Percentiles rank a stretch among this genome's conserved stretches.
Evolutionary conservation across 345 rosid species (phyloP).

Genomic region (Cardiospermum halicacabum): DNA sequence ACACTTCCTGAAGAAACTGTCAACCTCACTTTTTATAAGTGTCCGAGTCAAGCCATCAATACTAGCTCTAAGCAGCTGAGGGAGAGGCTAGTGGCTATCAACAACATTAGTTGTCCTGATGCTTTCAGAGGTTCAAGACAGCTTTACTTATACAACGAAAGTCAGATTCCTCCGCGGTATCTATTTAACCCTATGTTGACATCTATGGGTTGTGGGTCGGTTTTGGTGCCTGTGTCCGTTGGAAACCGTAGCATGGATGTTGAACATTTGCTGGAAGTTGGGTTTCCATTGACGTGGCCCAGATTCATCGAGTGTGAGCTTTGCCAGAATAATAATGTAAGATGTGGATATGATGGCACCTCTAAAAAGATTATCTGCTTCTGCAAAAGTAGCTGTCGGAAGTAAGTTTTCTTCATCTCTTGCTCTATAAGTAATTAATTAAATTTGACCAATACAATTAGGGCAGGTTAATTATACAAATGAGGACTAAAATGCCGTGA

Average conservation of each 20-base stretch:
- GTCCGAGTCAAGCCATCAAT: background rate
- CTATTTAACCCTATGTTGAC: background rate
- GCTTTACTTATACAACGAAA: constrained; percentile 6
- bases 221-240: constrained; percentile 18
- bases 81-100: constrained; percentile 7
- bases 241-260: background rate
- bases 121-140: background rate
- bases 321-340: constrained; percentile 15
- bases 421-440: too few relatives aligned
- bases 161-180: background rate
- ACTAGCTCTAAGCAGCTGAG: constrained; percentile 8
- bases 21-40: constrained; percentile 21
- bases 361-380: constrained; percentile 16
- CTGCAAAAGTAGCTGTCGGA: constrained; percentile 8
- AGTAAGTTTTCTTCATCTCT: constrained; percentile 12
- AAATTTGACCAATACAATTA: too few relatives aligned
- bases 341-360: constrained; percentile 24
- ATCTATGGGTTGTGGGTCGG: constrained; percentile 17
- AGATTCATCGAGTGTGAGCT: constrained; percentile 9
- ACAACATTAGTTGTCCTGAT: constrained; percentile 13
- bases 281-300: constrained; percentile 29
- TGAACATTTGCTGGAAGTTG: constrained; percentile 10
- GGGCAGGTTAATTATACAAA: too few relatives aligned
- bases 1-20: constrained; percentile 9
- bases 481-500: too few relatives aligned